Evolutionary conservation across 345 rosid genomes (phyloP).

Genomic region (Isatis tinctoria): DNA sequence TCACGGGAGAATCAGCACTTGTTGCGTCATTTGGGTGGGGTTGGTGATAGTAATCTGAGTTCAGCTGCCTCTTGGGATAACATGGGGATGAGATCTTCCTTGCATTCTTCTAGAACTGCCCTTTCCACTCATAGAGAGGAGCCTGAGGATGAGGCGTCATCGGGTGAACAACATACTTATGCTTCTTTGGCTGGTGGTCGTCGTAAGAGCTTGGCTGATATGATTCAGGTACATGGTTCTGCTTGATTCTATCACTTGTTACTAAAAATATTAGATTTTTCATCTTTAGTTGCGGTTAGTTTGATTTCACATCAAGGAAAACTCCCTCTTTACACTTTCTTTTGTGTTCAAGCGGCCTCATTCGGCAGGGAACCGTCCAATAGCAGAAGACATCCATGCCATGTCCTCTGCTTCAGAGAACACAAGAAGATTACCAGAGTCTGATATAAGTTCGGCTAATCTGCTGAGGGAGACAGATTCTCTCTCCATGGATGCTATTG

Average conservation of each 20-base stretch:
- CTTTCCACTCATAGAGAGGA: constrained; percentile 77
- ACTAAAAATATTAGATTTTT: neutral
- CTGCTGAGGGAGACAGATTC: constrained; percentile 43
- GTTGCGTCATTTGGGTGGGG: constrained; percentile 63
- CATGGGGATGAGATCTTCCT: constrained; percentile 39
- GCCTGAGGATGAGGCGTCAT: constrained; percentile 70
- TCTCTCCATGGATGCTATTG: constrained; percentile 40
- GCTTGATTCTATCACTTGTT: neutral
- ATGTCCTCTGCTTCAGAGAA: constrained; percentile 46
- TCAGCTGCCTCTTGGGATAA: constrained; percentile 49
- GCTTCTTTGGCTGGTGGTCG: constrained; percentile 50
- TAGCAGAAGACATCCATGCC: constrained; percentile 51
- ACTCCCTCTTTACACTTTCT: constrained; percentile 66
- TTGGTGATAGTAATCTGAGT: constrained; percentile 48
- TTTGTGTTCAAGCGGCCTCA: constrained; percentile 76
- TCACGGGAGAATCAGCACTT: constrained; percentile 70
- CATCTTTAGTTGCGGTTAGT: neutral
- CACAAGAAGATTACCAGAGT: constrained; percentile 45
- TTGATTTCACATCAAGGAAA: constrained; percentile 47
- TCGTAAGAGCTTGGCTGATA: constrained; percentile 84
- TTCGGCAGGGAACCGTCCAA: constrained; percentile 50
- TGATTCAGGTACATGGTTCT: constrained; percentile 66
- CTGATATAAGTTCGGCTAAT: constrained; percentile 40
- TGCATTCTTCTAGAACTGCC: constrained; percentile 47
- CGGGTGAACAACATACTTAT: constrained; percentile 31